phyloP scores from a whole-genome alignment of 495 filamentous ascomycete genomes.

The Daldinia loculata region DNA sequence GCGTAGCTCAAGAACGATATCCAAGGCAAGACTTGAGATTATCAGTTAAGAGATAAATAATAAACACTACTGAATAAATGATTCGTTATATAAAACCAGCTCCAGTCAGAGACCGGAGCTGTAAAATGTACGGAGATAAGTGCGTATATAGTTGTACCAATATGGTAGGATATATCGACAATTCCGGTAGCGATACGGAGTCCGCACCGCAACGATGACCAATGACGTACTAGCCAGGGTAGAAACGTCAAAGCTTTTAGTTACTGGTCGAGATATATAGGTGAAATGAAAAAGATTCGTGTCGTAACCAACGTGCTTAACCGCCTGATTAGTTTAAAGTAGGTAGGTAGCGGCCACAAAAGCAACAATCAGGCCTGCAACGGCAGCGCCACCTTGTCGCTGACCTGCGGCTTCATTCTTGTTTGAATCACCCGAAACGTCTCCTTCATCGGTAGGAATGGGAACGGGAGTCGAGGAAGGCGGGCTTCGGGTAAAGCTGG shows the following conservation, averaged over 20 bases:
- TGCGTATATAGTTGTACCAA: constrained; percentile 6
- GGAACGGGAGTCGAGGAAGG: background rate
- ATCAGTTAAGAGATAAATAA: constrained; percentile 28
- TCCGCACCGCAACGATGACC: background rate
- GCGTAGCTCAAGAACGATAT: constrained; percentile 28
- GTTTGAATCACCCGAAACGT: constrained; percentile 32
- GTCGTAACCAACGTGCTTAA: background rate
- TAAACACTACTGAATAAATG: constrained; percentile 38
- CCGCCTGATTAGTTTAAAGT: constrained; percentile 39
- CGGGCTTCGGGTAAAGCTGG: background rate
- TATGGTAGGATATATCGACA: constrained; percentile 17
- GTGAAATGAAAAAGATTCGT: constrained; percentile 10
- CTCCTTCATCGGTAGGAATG: constrained; percentile 26
- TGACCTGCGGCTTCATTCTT: constrained; percentile 52
- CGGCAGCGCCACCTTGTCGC: constrained; percentile 52
- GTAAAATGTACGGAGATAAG: constrained; percentile 16
- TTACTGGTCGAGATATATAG: constrained; percentile 5
- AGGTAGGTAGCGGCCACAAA: constrained; percentile 57
- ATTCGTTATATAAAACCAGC: constrained; percentile 39
- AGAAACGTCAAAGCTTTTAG: background rate
- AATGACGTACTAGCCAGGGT: background rate
- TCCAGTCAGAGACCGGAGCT: constrained; percentile 11
- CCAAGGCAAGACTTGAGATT: constrained; percentile 23
- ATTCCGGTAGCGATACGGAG: background rate
- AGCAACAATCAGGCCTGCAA: constrained; percentile 58